A percentile compares a stretch with the other conserved stretches of the same genome.
phyloP scores from a whole-genome alignment of 2,329 filamentous ascomycete species.

The Penicillium sp. region DNA sequence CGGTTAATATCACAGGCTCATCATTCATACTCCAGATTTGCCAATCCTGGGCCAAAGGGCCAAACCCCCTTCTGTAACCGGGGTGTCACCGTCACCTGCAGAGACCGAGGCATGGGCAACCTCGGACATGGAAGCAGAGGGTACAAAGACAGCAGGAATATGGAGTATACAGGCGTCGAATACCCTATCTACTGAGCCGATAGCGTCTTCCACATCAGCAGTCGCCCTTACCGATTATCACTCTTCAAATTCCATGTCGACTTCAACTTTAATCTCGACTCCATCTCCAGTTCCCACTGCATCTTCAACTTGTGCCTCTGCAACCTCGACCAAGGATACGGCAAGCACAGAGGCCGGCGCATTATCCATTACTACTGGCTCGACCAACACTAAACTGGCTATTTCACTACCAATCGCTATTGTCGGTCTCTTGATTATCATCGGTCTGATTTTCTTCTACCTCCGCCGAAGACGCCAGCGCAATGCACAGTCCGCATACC shows the following conservation, averaged over 20 bases:
- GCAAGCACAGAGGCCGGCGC: neutral
- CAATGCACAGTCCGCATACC: constrained; percentile 5
- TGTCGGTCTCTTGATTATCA: constrained; percentile 25
- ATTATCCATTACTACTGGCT: constrained; percentile 6
- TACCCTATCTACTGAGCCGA: neutral
- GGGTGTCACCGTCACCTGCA: neutral
- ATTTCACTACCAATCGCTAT: constrained; percentile 34
- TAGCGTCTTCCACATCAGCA: neutral
- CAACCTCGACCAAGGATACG: neutral
- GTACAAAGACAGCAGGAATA: neutral
- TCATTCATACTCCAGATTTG: neutral
- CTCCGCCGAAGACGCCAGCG: constrained; percentile 19
- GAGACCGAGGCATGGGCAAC: neutral
- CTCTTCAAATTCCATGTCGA: neutral
- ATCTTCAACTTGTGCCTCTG: neutral
- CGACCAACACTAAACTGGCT: constrained; percentile 27
- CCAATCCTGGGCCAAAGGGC: neutral
- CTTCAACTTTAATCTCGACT: neutral
- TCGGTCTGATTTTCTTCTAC: constrained; percentile 25
- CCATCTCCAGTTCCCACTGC: too few relatives aligned
- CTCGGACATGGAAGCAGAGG: neutral
- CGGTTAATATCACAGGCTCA: neutral
- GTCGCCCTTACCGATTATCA: neutral
- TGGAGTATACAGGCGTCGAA: neutral
- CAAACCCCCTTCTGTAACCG: too few relatives aligned